Evolutionary conservation across 202 grass and related monocot species (phyloP), one percentile per base, ranked within the genome.

Genomic region (Hordeum pubiflorum): DNA sequence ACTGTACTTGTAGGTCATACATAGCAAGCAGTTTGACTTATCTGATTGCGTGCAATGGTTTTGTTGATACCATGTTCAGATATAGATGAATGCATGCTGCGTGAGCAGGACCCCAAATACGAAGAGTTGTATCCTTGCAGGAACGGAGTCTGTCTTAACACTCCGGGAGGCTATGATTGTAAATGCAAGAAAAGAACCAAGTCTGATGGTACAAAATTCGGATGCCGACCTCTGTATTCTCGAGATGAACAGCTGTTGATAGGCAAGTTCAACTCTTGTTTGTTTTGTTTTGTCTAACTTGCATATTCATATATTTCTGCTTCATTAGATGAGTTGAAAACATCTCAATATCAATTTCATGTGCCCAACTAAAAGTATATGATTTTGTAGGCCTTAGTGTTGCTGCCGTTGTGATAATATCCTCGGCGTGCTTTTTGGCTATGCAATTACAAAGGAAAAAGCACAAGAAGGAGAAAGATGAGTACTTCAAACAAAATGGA

Each of bases 1-100:
- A 21, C 18, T 10, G 33, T 66, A 63, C 5, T 64, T 64, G 1
- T 64, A 29, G 14, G 27, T 63, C 60, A 29, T 33, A 61, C 23
- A 26, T 24, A 60, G 10, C 17, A 59, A 0, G 4, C 29, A 48
- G 48, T 78, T 50, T 74, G 10, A 58, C 1, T 48, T 21, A 31
- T 60, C 4, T 55, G 17, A 74, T 21, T 50, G 46, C 14, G 9
- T 65, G n/a, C 22, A 57, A 15, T 59, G 10, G 22, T 29, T 6
- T 1, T 64, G 22, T 39, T 27, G 13, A 65, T 21, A 48, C 24
- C 63, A 66, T 78, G 1, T 54, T 43, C 77, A 96, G 90, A 96
- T 6, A 87, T 92, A 43, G 27, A 96, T 27, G 93, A 96, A 74
- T 96, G 93, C 23, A 44, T 44, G 23, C 8, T 82, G 59, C 85